Evolutionary conservation across 2,329 filamentous ascomycete genomes (phyloP).

Genomic region (Diaporthe sp.): DNA sequence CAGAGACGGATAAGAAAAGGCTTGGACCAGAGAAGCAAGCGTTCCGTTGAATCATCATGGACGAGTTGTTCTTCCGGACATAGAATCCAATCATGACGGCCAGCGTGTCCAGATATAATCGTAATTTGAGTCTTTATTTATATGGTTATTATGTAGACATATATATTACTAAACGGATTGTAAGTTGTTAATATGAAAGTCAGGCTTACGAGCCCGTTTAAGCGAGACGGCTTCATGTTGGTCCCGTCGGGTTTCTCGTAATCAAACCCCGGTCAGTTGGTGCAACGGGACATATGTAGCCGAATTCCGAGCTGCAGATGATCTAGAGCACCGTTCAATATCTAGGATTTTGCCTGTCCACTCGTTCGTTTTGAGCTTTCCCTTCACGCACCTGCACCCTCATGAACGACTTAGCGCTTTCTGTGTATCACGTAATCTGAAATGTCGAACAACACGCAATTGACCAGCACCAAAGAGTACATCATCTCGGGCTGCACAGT

Average conservation of each 20-base stretch:
- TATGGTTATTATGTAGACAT: too few relatives aligned
- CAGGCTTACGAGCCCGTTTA: too few relatives aligned
- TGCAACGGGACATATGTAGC: constrained; percentile 1
- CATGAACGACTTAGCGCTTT: constrained; percentile 4
- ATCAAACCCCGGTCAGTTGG: constrained; percentile 26
- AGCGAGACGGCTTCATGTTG: neutral
- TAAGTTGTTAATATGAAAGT: too few relatives aligned
- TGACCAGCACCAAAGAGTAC: constrained; percentile 28
- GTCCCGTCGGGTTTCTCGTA: constrained; percentile 10
- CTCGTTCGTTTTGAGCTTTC: constrained; percentile 23
- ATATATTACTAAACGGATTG: too few relatives aligned
- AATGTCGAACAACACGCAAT: constrained; percentile 23
- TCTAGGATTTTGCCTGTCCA: constrained; percentile 21
- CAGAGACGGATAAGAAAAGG: too few relatives aligned
- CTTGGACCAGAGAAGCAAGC: too few relatives aligned
- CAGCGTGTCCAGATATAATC: constrained; percentile 58
- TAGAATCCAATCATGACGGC: constrained; percentile 80
- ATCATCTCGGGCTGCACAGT: constrained; percentile 40
- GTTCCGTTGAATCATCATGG: too few relatives aligned
- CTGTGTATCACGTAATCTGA: constrained; percentile 11
- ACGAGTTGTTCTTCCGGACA: constrained; percentile 62
- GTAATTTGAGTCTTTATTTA: too few relatives aligned
- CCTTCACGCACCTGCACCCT: constrained; percentile 25
- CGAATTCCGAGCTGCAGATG: constrained; percentile 32
- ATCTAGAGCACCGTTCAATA: constrained; percentile 6